Percentiles rank a stretch among this genome's conserved stretches.
Conservation (phyloP, 352 stramenopile genomes). For the Salisapilia sapeloensis region DNA sequence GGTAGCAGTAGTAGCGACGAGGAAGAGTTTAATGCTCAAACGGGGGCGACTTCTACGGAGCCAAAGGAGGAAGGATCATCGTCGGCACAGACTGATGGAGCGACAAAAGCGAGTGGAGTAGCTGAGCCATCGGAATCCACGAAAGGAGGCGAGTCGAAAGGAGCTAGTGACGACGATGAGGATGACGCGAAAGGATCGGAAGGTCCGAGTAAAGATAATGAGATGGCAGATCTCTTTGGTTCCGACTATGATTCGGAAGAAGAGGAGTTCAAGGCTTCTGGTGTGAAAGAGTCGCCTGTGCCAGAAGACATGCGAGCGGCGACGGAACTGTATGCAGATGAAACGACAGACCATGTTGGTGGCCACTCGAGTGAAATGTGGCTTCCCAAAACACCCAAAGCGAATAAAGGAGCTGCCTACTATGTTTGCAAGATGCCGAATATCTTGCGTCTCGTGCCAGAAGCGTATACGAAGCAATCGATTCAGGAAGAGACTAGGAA, state of each 20-base stretch:
- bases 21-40: slow-evolving; percentile 73
- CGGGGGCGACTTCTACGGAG: too few species aligned
- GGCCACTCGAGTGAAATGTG: slow-evolving; percentile 40
- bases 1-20: slow-evolving; percentile 53
- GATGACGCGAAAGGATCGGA: slow-evolving; percentile 6
- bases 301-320: slow-evolving; percentile 27
- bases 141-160: slow-evolving; percentile 4
- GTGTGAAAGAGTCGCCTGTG: slow-evolving; percentile 68
- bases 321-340: slow-evolving; percentile 23
- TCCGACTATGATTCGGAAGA: slow-evolving; percentile 82
- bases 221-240: slow-evolving; percentile 81
- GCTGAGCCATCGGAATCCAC: too few species aligned
- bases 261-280: slow-evolving; percentile 77
- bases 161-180: slow-evolving; percentile 12
- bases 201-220: slow-evolving; percentile 47
- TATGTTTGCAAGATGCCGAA: slow-evolving; percentile 79
- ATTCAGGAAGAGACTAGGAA: slow-evolving; percentile 73
- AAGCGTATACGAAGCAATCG: slow-evolving; percentile 54
- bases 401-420: slow-evolving; percentile 29
- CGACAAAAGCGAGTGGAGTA: too few species aligned
- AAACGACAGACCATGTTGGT: slow-evolving; percentile 12
- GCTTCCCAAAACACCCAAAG: slow-evolving; percentile 62
- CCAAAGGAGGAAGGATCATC: too few species aligned
- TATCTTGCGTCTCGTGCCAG: slow-evolving; percentile 61
- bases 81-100: too few species aligned